Percentiles rank a stretch among this genome's conserved stretches.
Evolutionary conservation across 208 protist genomes (phyloP).

Genomic region (Wallacemonas sp.): DNA sequence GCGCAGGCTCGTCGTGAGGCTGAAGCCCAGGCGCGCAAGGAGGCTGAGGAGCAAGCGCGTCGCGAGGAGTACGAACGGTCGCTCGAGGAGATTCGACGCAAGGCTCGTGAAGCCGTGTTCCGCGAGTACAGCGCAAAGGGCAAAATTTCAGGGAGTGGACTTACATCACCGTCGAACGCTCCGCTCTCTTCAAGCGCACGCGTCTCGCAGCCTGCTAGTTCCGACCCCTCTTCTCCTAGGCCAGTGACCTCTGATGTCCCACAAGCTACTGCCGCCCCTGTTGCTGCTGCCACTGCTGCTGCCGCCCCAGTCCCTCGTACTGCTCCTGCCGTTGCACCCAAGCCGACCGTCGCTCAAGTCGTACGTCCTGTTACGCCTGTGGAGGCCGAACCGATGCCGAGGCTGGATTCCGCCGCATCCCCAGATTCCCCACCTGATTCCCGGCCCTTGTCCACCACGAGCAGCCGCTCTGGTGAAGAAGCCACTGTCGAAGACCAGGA

Average conservation of each 20-base stretch:
- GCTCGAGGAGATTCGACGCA: constrained; percentile 37
- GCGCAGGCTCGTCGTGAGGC: not conserved
- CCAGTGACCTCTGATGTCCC: not conserved
- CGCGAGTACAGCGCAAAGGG: constrained; percentile 40
- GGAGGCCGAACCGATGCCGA: not conserved
- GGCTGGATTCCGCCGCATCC: not conserved
- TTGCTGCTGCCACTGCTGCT: not conserved
- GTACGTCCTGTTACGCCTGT: not conserved
- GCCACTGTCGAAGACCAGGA: not conserved
- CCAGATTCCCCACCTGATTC: not conserved
- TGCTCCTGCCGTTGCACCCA: not conserved
- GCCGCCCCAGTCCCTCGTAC: not conserved
- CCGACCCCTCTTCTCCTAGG: too few species aligned
- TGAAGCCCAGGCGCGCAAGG: constrained; percentile 3
- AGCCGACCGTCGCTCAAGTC: not conserved
- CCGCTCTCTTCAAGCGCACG: not conserved
- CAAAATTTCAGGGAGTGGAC: constrained; percentile 11
- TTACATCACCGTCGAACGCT: not conserved
- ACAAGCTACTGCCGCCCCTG: not conserved
- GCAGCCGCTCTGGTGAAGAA: too few species aligned
- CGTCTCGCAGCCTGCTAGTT: too few species aligned
- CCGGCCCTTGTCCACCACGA: not conserved
- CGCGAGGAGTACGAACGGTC: constrained; percentile 20
- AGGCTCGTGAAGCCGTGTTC: constrained; percentile 45
- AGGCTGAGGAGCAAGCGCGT: constrained; percentile 17